These are phyloP conservation scores for Colletotrichum shisoi DNA, from an alignment of 2,329 filamentous ascomycete species.

Conservation along the genomic window DNA sequence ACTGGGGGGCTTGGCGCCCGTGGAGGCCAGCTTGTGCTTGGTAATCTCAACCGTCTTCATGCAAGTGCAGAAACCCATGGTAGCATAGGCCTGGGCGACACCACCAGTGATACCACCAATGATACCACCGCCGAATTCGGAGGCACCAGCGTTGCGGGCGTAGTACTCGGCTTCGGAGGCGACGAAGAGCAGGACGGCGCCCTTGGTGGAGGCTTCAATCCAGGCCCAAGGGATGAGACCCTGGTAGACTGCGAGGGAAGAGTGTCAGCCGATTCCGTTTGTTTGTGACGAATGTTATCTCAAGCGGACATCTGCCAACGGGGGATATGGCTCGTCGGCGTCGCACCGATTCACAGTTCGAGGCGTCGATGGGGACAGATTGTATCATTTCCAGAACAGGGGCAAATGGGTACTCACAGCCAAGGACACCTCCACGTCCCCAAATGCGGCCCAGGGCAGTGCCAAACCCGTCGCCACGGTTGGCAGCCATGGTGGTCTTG, in stretches of 20 bases:
- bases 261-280: constrained; percentile 42
- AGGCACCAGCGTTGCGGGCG: constrained; percentile 81
- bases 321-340: background rate
- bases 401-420: constrained; percentile 73
- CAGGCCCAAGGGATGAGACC: constrained; percentile 99
- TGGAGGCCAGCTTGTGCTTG: constrained; percentile 89
- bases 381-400: background rate
- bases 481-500: constrained; percentile 99
- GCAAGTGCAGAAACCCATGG: constrained; percentile 99
- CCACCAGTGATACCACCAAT: constrained; percentile 89
- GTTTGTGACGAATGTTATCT: background rate
- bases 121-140: constrained; percentile 89
- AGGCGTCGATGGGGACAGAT: background rate
- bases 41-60: constrained; percentile 99
- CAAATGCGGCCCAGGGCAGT: constrained; percentile 86
- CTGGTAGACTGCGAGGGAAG: constrained; percentile 82
- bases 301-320: background rate
- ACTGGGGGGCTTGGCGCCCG: constrained; percentile 83
- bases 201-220: constrained; percentile 99
- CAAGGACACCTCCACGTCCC: constrained; percentile 89
- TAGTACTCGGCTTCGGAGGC: constrained; percentile 98
- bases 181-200: constrained; percentile 97
- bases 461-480: constrained; percentile 86
- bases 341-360: background rate
- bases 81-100: constrained; percentile 97